These are phyloP conservation scores for Axilococcus clingmanii DNA, from an alignment of 139 green algal species.

Conservation along the genomic window DNA sequence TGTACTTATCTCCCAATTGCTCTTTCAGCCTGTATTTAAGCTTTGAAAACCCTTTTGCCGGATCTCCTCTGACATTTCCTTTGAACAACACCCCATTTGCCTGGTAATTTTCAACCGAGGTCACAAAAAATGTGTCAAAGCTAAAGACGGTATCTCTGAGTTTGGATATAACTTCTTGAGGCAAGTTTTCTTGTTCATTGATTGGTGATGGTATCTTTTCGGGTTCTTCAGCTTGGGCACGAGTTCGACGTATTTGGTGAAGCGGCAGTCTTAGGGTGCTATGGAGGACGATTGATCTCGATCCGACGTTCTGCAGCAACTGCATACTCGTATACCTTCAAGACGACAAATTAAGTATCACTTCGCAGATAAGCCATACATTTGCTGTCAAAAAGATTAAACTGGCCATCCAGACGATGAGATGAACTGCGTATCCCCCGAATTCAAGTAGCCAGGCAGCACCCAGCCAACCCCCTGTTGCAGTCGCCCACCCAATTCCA, in stretches of 20 bases:
- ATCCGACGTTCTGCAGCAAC: too few relatives aligned
- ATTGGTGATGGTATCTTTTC: not conserved
- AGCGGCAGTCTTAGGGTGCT: not conserved
- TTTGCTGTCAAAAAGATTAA: constrained; percentile 49
- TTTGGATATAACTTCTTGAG: constrained; percentile 54
- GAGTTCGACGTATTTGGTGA: too few relatives aligned
- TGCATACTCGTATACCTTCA: too few relatives aligned
- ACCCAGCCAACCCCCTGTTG: constrained; percentile 63
- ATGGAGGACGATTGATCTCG: not conserved
- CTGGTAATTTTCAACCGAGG: constrained; percentile 50
- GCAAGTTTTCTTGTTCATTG: constrained; percentile 39
- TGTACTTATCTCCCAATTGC: constrained; percentile 47
- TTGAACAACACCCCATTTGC: constrained; percentile 73
- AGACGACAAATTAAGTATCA: too few relatives aligned
- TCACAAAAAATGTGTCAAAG: constrained; percentile 86
- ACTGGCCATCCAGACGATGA: constrained; percentile 49
- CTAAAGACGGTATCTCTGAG: constrained; percentile 67
- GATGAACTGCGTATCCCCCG: constrained; percentile 37
- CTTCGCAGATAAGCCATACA: constrained; percentile 13
- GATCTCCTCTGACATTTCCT: constrained; percentile 69
- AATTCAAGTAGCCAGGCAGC: constrained; percentile 67
- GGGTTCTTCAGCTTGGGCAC: too few relatives aligned
- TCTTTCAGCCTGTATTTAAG: constrained; percentile 32
- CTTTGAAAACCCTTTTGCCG: constrained; percentile 36
- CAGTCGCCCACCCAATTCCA: constrained; percentile 25